phyloP scores from a whole-genome alignment of 2,329 filamentous ascomycete genomes.

The Lecanicillium sp. region DNA sequence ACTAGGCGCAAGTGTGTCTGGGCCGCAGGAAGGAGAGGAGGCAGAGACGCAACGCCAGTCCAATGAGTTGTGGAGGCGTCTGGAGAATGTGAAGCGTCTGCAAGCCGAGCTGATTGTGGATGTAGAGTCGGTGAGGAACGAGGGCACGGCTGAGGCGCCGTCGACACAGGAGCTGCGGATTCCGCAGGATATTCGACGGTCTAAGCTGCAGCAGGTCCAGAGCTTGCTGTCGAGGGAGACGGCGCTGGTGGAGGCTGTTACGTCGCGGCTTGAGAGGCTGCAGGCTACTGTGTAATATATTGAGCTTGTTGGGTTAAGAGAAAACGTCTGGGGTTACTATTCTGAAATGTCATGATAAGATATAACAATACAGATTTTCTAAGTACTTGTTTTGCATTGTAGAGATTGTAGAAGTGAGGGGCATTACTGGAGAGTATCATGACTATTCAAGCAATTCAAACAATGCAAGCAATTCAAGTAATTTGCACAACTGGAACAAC shows the following conservation, averaged over 20 bases:
- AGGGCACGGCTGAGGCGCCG: slow-evolving; percentile 16
- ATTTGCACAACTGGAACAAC: too few species aligned
- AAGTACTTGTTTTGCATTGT: too few species aligned
- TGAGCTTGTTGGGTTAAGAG: not conserved
- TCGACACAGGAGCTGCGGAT: slow-evolving; percentile 40
- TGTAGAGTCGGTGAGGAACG: slow-evolving; percentile 34
- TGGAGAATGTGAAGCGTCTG: slow-evolving; percentile 47
- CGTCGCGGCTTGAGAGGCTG: slow-evolving; percentile 51
- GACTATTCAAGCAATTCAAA: too few species aligned
- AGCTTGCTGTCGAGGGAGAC: slow-evolving; percentile 56
- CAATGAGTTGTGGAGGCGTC: slow-evolving; percentile 46
- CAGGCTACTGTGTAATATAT: slow-evolving; percentile 22
- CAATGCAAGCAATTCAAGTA: too few species aligned
- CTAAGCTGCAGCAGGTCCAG: slow-evolving; percentile 57
- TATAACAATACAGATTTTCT: too few species aligned
- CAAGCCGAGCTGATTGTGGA: slow-evolving; percentile 45
- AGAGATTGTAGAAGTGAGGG: too few species aligned
- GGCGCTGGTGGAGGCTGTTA: slow-evolving; percentile 59
- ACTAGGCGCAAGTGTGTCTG: slow-evolving; percentile 43
- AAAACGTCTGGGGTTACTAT: not conserved
- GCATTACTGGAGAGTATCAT: too few species aligned
- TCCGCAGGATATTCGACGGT: slow-evolving; percentile 51
- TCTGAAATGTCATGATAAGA: too few species aligned
- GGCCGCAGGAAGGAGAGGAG: slow-evolving; percentile 19
- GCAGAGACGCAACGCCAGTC: slow-evolving; percentile 25